A percentile compares a stretch with the other conserved stretches of the same genome.
Conservation (phyloP, 2,329 filamentous ascomycete species). For the Cryphonectria naterciae region DNA sequence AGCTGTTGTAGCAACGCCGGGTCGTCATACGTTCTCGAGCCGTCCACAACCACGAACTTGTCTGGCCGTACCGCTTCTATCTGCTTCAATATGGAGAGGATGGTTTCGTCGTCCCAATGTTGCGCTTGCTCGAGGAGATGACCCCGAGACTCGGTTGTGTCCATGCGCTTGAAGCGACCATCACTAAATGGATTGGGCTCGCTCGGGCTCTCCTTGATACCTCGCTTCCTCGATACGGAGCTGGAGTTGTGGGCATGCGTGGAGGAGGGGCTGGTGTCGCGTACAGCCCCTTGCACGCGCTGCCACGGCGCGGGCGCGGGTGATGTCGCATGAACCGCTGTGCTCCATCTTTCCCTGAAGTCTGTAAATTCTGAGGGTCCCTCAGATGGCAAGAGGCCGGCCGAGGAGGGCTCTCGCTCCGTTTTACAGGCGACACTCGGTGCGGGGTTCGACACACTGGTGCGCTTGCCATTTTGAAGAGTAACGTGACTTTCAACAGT, state of each 20-base stretch:
- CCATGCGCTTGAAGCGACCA: conserved; percentile 8
- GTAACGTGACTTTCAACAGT: neutral
- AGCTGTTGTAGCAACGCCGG: neutral
- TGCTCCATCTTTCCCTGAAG: neutral
- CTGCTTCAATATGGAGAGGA: conserved; percentile 14
- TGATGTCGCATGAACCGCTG: neutral
- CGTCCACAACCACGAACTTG: conserved; percentile 11
- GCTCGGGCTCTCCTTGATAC: neutral
- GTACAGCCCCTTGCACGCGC: neutral
- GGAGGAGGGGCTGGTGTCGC: neutral
- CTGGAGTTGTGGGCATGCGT: neutral
- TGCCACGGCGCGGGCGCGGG: neutral
- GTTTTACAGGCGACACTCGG: neutral
- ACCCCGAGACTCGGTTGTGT: neutral
- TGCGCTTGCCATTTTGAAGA: neutral
- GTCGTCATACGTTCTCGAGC: neutral
- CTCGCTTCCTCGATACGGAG: conserved; percentile 4
- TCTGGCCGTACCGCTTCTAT: conserved; percentile 1
- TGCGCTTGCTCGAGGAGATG: conserved; percentile 3
- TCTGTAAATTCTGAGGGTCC: neutral
- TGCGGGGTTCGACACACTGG: neutral
- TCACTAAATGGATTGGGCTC: neutral
- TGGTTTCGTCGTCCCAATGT: conserved; percentile 21
- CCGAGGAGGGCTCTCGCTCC: neutral
- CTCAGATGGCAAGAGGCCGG: neutral